A percentile compares a stretch with the other conserved stretches of the same genome.
Conservation (phyloP, 2,329 filamentous ascomycete genomes). For the Hypoxylon sp. region DNA sequence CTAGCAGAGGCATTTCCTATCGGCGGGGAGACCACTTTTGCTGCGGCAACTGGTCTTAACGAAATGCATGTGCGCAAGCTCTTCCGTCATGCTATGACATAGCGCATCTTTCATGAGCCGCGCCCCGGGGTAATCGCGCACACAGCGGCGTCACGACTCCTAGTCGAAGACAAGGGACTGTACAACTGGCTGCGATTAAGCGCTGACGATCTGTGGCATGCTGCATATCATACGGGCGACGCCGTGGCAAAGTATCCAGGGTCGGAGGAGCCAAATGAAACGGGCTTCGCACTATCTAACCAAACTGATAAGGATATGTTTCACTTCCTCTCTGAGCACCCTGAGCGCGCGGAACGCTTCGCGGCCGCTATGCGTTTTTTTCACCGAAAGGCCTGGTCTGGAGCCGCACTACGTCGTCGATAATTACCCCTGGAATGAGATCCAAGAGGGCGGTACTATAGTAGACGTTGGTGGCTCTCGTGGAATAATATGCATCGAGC, state of each 20-base stretch:
- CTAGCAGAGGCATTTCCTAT: slow-evolving; percentile 37
- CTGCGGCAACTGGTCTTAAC: slow-evolving; percentile 14
- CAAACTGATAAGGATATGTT: slow-evolving; percentile 68
- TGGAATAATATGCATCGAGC: slow-evolving; percentile 14
- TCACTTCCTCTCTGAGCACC: slow-evolving; percentile 64
- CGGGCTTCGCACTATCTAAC: slow-evolving; percentile 66
- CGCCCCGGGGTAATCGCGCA: slow-evolving; percentile 35
- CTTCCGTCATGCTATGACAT: slow-evolving; percentile 28
- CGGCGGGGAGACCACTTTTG: slow-evolving; percentile 34
- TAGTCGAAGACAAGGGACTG: slow-evolving; percentile 39
- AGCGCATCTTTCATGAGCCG: slow-evolving; percentile 34
- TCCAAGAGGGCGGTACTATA: slow-evolving; percentile 48
- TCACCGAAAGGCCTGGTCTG: slow-evolving; percentile 65
- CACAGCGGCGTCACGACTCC: slow-evolving; percentile 35
- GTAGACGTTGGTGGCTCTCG: slow-evolving; percentile 38
- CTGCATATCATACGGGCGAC: slow-evolving; percentile 25
- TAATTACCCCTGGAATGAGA: slow-evolving; percentile 65
- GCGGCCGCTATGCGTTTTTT: slow-evolving; percentile 67
- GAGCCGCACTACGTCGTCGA: slow-evolving; percentile 66
- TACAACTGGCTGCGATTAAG: slow-evolving; percentile 34
- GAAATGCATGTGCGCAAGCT: slow-evolving; percentile 27
- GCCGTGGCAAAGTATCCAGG: slow-evolving; percentile 51
- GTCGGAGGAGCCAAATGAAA: slow-evolving; percentile 62
- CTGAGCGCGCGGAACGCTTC: slow-evolving; percentile 63
- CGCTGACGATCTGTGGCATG: slow-evolving; percentile 36